Base-by-base conservation (phyloP, 345 rosid genomes). In the Salix brachista region DNA sequence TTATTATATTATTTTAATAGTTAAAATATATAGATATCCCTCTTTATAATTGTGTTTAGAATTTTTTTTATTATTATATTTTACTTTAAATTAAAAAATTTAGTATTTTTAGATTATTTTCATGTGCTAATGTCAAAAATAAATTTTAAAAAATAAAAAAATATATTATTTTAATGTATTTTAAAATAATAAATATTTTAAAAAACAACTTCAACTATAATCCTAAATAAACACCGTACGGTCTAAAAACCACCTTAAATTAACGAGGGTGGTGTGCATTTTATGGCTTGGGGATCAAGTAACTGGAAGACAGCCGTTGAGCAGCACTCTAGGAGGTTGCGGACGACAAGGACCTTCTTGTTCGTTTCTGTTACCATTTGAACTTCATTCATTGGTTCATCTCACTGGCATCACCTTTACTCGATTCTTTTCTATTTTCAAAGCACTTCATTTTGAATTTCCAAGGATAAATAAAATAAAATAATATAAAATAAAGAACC, bases 321-420 rank as follows among this genome's bases (percentile, higher is more conserved):
- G 42, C n/a, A 10, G 46, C 46, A 2, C 46, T 2, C 13, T 1
- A 56, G 30, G 2, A 46, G 69, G 42, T 65, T 16, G 58, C 39
- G 21, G 18, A 28, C 60, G 69, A 71, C 71, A 37, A 10, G 70
- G 48, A 50, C n/a, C 67, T 26, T 23, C 56, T 54, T 30, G 8
- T n/a, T 39, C 52, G 67, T 39, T 62, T 30, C 10, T 28, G 62
- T 42, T 74, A 13, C 67, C 21, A 7, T 8, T 4, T 64, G 17
- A 28, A 12, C 4, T 65, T 23, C 67, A 64, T 64, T 64, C 4
- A 9, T 41, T 62, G 13, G 36, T 37, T 68, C 56, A 68, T 68
- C 68, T 54, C 73, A 19, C 60, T 69, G 69, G n/a, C 46, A 69
- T 44, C 69, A 76, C 69, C 42, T 76, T 69, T 42, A 69, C 74